These are phyloP conservation scores for Apiospora arundinis DNA, from an alignment of 2,329 filamentous ascomycete genomes.

Conservation along the genomic window DNA sequence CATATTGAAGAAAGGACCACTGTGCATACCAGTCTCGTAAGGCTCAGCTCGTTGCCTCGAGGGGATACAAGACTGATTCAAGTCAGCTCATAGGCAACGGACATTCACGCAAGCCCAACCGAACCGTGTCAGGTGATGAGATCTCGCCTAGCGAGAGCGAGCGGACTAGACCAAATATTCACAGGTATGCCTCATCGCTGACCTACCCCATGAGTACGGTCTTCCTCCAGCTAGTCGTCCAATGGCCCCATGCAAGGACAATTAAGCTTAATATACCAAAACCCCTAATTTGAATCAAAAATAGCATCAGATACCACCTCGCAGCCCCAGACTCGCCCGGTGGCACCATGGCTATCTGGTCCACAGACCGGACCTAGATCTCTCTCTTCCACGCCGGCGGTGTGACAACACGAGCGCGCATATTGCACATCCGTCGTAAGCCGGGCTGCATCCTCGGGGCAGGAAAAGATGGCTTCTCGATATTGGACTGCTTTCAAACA, in stretches of 20 bases:
- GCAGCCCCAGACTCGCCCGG: constrained; percentile 16
- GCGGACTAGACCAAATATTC: not conserved
- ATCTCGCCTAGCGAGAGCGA: not conserved
- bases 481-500: not conserved
- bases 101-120: not conserved
- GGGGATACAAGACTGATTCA: not conserved
- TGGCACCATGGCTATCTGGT: constrained; percentile 25
- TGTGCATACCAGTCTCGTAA: not conserved
- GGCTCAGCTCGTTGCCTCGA: not conserved
- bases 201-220: too few species aligned
- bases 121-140: not conserved
- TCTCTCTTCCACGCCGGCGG: constrained; percentile 21
- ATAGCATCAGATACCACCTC: constrained; percentile 38
- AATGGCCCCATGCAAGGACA: constrained; percentile 22
- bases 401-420: not conserved
- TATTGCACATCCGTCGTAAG: not conserved
- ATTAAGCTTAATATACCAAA: constrained; percentile 46
- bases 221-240: constrained; percentile 18
- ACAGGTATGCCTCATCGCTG: not conserved
- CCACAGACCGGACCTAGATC: constrained; percentile 33
- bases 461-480: not conserved
- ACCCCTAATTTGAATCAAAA: constrained; percentile 39
- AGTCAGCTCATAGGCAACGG: not conserved
- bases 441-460: not conserved
- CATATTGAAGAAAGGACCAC: too few species aligned